These are phyloP conservation scores for Torulaspora microellipsoides DNA, from an alignment of 805 yeast genomes.

Conservation along the genomic window DNA sequence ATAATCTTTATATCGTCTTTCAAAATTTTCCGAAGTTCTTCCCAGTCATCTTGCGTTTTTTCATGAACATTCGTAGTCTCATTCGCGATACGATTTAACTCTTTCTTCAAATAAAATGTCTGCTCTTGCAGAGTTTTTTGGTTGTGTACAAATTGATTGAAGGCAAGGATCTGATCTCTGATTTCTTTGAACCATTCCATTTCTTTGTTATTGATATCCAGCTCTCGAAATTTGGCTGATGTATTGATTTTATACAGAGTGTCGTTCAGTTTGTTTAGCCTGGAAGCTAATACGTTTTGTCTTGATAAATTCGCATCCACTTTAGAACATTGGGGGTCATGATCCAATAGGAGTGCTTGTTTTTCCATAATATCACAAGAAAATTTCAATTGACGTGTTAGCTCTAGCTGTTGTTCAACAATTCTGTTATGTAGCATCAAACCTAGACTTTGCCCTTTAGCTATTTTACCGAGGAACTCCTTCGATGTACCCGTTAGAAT, in stretches of 20 bases:
- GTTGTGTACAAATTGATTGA: slow-evolving; percentile 33
- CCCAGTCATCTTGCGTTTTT: slow-evolving; percentile 29
- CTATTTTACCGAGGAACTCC: slow-evolving; percentile 19
- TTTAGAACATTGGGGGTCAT: slow-evolving; percentile 13
- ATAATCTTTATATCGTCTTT: slow-evolving; percentile 33
- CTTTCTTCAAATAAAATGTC: slow-evolving; percentile 27
- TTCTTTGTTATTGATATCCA: slow-evolving; percentile 40
- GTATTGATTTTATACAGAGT: slow-evolving; percentile 24
- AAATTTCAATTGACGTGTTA: slow-evolving; percentile 38
- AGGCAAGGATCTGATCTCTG: slow-evolving; percentile 28
- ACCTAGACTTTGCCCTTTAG: slow-evolving; percentile 33
- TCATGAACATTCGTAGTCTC: slow-evolving; percentile 6
- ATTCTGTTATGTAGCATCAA: slow-evolving; percentile 36
- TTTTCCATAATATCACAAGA: slow-evolving; percentile 24
- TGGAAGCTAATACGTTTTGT: slow-evolving; percentile 31
- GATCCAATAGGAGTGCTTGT: slow-evolving; percentile 13
- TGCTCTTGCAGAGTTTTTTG: slow-evolving; percentile 29
- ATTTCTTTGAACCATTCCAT: slow-evolving; percentile 45
- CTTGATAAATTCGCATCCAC: slow-evolving; percentile 27
- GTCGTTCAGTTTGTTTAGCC: slow-evolving; percentile 27
- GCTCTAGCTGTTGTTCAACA: slow-evolving; percentile 39
- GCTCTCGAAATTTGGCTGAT: slow-evolving; percentile 17
- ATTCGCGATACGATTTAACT: slow-evolving; percentile 17
- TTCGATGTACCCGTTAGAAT: slow-evolving; percentile 23
- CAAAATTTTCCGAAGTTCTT: slow-evolving; percentile 30